phyloP scores from a whole-genome alignment of 352 stramenopile genomes.

The Globisporangium mamillatum region DNA sequence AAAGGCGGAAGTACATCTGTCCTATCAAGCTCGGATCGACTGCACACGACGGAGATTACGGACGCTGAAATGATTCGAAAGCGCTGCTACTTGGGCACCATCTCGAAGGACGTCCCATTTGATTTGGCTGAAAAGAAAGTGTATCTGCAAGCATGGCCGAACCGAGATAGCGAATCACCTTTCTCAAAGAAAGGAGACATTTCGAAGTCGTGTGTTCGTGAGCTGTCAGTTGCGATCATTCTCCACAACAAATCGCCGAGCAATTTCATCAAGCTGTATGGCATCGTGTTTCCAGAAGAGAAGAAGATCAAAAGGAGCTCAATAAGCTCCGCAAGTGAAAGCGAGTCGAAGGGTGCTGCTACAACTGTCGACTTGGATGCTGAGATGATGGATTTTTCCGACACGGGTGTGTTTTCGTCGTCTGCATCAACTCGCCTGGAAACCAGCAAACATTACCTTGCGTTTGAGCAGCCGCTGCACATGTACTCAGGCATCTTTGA shows the following conservation, averaged over 20 bases:
- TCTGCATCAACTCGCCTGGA: constrained; percentile 26
- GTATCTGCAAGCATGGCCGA: constrained; percentile 80
- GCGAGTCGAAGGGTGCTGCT: neutral
- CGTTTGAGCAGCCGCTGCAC: constrained; percentile 78
- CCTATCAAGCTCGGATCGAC: constrained; percentile 24
- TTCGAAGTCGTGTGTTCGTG: constrained; percentile 50
- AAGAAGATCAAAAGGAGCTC: constrained; percentile 26
- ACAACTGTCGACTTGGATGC: constrained; percentile 14
- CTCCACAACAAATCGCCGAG: constrained; percentile 41
- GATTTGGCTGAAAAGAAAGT: constrained; percentile 53
- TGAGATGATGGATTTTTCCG: constrained; percentile 33
- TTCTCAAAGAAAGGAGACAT: constrained; percentile 49
- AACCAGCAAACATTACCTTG: constrained; percentile 61
- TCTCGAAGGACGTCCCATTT: constrained; percentile 33
- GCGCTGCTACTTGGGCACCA: constrained; percentile 47
- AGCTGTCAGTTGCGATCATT: constrained; percentile 44
- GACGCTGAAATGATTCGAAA: constrained; percentile 69
- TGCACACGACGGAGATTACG: constrained; percentile 41
- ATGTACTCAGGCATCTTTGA: constrained; percentile 76
- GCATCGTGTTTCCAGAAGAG: constrained; percentile 70
- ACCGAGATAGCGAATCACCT: constrained; percentile 55
- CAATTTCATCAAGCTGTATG: constrained; percentile 57
- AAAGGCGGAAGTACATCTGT: constrained; percentile 18
- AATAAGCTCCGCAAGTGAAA: constrained; percentile 2
- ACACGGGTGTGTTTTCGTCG: constrained; percentile 1